phyloP scores from a whole-genome alignment of 306 rosid species.

The Casuarina cunninghamiana region DNA sequence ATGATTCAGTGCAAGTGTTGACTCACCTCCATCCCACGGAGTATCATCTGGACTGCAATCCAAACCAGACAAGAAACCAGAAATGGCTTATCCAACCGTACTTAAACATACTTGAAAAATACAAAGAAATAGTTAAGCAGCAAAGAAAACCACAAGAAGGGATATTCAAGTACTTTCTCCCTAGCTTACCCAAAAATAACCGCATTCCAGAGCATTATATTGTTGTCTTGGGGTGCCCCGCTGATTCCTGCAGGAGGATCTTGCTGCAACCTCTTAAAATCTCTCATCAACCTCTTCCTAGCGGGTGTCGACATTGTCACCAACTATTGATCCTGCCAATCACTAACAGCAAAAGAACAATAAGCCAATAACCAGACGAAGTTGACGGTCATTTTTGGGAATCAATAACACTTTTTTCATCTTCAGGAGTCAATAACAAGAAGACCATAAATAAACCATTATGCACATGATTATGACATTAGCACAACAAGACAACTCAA shows the following conservation, averaged over 20 bases:
- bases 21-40: conserved; percentile 74
- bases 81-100: conserved; percentile 51
- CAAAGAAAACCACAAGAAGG: conserved; percentile 14
- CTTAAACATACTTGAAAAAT: conserved; percentile 33
- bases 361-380: not conserved
- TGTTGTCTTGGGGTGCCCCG: conserved; percentile 98
- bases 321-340: conserved; percentile 33
- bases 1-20: conserved; percentile 6
- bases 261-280: conserved; percentile 94
- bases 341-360: conserved; percentile 8
- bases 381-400: not conserved
- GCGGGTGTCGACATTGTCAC: conserved; percentile 90
- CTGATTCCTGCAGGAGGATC: conserved; percentile 99
- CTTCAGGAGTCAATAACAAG: too few species aligned
- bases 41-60: conserved; percentile 69
- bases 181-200: conserved; percentile 91
- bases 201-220: conserved; percentile 97
- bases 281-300: conserved; percentile 96
- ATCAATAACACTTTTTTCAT: not conserved
- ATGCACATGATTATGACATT: not conserved
- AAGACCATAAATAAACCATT: too few species aligned
- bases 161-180: conserved; percentile 22
- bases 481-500: conserved; percentile 5
- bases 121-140: conserved; percentile 22
- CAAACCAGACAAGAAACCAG: conserved; percentile 59